Conservation (phyloP, 164 flowering plant genomes). For the Brasenia schreberi region DNA sequence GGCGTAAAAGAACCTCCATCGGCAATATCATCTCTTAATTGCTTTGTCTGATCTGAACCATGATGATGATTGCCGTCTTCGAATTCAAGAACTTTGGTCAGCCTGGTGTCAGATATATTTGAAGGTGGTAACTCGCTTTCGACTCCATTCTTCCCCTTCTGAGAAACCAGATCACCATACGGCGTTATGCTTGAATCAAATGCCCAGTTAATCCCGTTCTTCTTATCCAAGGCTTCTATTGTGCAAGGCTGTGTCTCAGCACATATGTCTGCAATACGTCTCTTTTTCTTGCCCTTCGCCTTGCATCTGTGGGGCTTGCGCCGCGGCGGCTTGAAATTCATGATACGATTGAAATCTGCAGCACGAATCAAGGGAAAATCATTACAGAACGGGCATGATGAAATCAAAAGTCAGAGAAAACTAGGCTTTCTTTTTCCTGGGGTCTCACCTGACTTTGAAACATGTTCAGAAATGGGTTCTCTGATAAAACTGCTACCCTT, state of each 20-base stretch:
- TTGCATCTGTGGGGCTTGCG: constrained; percentile 26
- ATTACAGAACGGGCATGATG: background rate
- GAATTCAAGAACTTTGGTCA: background rate
- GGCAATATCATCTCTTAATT: background rate
- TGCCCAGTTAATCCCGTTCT: constrained; percentile 80
- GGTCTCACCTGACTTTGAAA: background rate
- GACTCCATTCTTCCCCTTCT: constrained; percentile 14
- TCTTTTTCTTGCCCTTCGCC: constrained; percentile 50
- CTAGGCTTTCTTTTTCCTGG: background rate
- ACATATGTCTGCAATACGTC: constrained; percentile 63
- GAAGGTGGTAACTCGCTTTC: background rate
- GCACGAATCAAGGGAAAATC: background rate
- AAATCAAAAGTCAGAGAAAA: too few species aligned
- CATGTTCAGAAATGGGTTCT: background rate
- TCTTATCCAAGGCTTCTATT: constrained; percentile 79
- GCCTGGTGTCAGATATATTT: background rate
- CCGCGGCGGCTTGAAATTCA: background rate
- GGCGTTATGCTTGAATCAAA: constrained; percentile 16
- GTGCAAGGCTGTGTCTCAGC: constrained; percentile 55
- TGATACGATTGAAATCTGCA: background rate
- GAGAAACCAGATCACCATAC: constrained; percentile 12
- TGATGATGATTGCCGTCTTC: background rate
- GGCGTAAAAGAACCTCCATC: background rate
- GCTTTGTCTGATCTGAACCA: background rate
- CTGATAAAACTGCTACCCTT: background rate